A percentile compares a stretch with the other conserved stretches of the same genome.
These are phyloP conservation scores for Fusarium robinianum DNA, from an alignment of 2,329 filamentous ascomycete species.

Conservation along the genomic window DNA sequence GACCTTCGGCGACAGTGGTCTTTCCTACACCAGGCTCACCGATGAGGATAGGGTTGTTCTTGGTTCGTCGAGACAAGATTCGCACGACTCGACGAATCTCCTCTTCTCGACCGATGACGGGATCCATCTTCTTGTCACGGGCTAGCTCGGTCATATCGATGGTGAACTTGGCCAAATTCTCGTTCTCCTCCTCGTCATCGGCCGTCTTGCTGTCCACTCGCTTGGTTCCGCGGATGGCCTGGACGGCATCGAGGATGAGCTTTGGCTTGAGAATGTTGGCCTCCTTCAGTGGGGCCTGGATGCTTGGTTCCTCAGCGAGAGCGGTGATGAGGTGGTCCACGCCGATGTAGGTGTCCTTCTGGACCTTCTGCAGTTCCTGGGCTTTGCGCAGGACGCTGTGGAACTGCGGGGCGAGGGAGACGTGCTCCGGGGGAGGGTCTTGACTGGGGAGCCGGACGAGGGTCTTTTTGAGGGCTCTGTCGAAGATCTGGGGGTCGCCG, in stretches of 20 bases:
- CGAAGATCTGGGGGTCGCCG: slow-evolving; percentile 87
- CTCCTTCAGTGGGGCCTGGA: slow-evolving; percentile 78
- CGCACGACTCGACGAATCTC: slow-evolving; percentile 91
- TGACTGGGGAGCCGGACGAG: slow-evolving; percentile 91
- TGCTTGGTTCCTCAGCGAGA: slow-evolving; percentile 75
- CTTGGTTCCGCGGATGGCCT: slow-evolving; percentile 88
- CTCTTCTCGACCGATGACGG: slow-evolving; percentile 94
- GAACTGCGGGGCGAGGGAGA: slow-evolving; percentile 81
- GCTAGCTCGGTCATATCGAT: slow-evolving; percentile 98
- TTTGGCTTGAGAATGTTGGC: slow-evolving; percentile 91
- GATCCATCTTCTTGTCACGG: slow-evolving; percentile 95
- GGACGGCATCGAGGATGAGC: slow-evolving; percentile 86
- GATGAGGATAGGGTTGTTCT: slow-evolving; percentile 98
- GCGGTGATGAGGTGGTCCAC: slow-evolving; percentile 92
- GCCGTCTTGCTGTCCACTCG: slow-evolving; percentile 96
- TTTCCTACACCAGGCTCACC: slow-evolving; percentile 98
- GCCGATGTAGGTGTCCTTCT: slow-evolving; percentile 93
- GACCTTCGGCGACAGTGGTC: slow-evolving; percentile 94
- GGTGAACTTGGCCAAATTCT: slow-evolving; percentile 97
- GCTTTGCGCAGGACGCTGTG: slow-evolving; percentile 81
- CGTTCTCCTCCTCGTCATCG: slow-evolving; percentile 88
- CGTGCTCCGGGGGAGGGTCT: slow-evolving; percentile 88
- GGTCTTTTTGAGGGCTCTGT: slow-evolving; percentile 86
- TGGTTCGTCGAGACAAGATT: slow-evolving; percentile 89
- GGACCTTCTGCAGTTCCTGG: slow-evolving; percentile 91